phyloP scores from a whole-genome alignment of 2,329 filamentous ascomycete species.

The Botryotinia narcissicola region DNA sequence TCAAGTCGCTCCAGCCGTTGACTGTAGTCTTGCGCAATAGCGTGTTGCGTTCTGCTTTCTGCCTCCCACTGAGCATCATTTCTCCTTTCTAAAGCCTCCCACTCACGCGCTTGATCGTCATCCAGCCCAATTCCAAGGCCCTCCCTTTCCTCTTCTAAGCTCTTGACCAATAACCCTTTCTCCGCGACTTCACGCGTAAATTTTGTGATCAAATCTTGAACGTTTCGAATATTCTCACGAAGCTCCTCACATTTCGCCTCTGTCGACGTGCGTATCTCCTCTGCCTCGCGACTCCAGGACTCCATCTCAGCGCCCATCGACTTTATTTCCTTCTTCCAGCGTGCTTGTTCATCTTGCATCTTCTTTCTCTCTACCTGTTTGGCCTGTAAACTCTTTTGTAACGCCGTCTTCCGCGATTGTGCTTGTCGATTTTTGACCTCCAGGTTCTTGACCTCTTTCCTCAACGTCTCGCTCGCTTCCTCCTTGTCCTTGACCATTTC shows the following conservation, averaged over 20 bases:
- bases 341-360: constrained; percentile 65
- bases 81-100: constrained; percentile 34
- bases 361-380: constrained; percentile 68
- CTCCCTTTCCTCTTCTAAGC: constrained; percentile 68
- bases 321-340: constrained; percentile 63
- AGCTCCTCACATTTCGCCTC: constrained; percentile 53
- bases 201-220: constrained; percentile 54
- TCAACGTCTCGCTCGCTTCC: constrained; percentile 80
- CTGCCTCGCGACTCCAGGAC: constrained; percentile 53
- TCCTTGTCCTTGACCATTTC: constrained; percentile 84
- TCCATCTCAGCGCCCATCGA: constrained; percentile 57
- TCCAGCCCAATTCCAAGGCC: constrained; percentile 60
- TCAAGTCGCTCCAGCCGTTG: constrained; percentile 33
- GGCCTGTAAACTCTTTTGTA: constrained; percentile 68
- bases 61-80: constrained; percentile 38
- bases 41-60: constrained; percentile 31
- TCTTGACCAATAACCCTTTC: constrained; percentile 68
- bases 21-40: constrained; percentile 28
- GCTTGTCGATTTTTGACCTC: constrained; percentile 79
- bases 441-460: constrained; percentile 73
- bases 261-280: constrained; percentile 50
- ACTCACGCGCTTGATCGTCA: constrained; percentile 45
- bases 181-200: constrained; percentile 73
- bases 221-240: constrained; percentile 53
- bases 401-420: constrained; percentile 74